phyloP scores from a whole-genome alignment of 83 land plant species.

The Picea abies region DNA sequence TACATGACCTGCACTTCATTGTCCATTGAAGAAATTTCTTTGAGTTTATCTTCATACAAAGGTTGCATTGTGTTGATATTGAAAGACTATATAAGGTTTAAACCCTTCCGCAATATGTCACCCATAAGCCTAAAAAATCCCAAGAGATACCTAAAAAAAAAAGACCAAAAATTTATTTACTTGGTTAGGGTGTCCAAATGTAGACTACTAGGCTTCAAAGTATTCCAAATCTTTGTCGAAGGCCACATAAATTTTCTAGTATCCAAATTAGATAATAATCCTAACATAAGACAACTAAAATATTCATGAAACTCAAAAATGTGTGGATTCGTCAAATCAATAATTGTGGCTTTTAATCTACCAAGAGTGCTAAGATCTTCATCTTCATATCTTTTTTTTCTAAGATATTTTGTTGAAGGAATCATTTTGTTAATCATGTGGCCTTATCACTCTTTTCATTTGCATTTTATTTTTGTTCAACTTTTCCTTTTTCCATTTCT shows the following conservation, averaged over 20 bases:
- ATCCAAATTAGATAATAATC: background rate
- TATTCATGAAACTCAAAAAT: background rate
- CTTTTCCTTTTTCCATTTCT: no score
- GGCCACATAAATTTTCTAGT: no score
- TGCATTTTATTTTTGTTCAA: background rate
- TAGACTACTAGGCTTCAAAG: no score
- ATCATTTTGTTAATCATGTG: background rate
- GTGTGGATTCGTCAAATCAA: conserved; percentile 15
- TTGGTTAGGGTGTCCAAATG: no score
- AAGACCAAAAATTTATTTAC: conserved; percentile 1
- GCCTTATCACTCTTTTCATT: background rate
- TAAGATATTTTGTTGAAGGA: background rate
- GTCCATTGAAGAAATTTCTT: background rate
- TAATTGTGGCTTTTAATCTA: background rate
- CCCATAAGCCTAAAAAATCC: conserved; percentile 14
- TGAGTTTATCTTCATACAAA: background rate
- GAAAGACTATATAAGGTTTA: background rate
- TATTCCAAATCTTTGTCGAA: no score
- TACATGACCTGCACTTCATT: conserved; percentile 7
- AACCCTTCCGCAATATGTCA: conserved; percentile 6
- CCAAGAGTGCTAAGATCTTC: conserved; percentile 11
- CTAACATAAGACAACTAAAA: background rate
- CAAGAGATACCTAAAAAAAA: background rate
- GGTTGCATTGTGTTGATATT: background rate
- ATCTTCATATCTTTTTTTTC: background rate